phyloP scores from a whole-genome alignment of 1,284 basidiomycete genomes.

The Cyathus pygmaeus region DNA sequence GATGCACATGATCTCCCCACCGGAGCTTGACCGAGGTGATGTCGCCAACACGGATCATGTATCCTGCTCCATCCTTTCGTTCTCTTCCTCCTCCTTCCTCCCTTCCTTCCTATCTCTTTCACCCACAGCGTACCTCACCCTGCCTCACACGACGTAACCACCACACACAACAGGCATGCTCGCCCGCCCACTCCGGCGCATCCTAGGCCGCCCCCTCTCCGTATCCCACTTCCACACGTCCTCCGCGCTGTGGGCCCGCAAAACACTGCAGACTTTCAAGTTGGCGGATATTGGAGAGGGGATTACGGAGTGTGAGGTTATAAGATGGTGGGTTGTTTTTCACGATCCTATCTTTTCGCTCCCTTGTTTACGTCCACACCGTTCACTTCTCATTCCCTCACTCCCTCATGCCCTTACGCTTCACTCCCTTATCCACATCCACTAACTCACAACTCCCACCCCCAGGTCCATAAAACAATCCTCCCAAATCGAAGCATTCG shows the following conservation, averaged over 20 bases:
- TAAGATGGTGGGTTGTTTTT: slow-evolving; percentile 76
- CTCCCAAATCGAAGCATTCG: slow-evolving; percentile 79
- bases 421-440: background rate
- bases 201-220: slow-evolving; percentile 48
- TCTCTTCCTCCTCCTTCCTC: too few relatives aligned
- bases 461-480: slow-evolving; percentile 69
- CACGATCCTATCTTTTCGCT: too few relatives aligned
- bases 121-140: too few relatives aligned
- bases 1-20: too few relatives aligned
- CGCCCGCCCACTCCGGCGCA: slow-evolving; percentile 36
- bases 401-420: background rate
- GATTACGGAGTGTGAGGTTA: slow-evolving; percentile 89
- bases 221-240: slow-evolving; percentile 60
- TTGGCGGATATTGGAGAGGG: slow-evolving; percentile 97
- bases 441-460: background rate
- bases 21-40: too few relatives aligned
- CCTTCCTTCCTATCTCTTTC: too few relatives aligned
- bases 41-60: too few relatives aligned
- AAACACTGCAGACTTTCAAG: slow-evolving; percentile 77
- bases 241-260: slow-evolving; percentile 46
- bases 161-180: slow-evolving; percentile 31
- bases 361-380: background rate
- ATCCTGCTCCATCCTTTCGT: too few relatives aligned
- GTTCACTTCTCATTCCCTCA: slow-evolving; percentile 14
- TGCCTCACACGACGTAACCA: too few relatives aligned